These are phyloP conservation scores for Dittrichia graveolens DNA, from an alignment of 129 eudicot genomes.

Conservation along the genomic window DNA sequence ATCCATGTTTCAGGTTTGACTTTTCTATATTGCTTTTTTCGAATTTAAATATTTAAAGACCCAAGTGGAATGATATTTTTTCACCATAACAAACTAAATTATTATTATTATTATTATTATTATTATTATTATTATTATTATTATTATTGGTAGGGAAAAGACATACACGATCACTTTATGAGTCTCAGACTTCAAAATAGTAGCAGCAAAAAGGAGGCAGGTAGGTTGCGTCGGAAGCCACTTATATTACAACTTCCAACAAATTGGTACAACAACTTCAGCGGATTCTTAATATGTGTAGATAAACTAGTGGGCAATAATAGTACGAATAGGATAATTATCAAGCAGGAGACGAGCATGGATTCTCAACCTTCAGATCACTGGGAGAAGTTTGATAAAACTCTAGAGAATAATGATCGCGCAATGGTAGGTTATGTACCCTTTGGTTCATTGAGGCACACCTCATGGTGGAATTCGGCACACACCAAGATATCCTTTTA, in stretches of 20 bases:
- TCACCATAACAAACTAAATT: too few species aligned
- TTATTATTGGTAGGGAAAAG: not conserved
- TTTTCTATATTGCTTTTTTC: not conserved
- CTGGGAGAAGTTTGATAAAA: not conserved
- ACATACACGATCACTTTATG: not conserved
- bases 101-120: too few species aligned
- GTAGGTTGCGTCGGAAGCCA: too few species aligned
- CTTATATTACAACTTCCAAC: not conserved
- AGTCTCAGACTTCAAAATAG: not conserved
- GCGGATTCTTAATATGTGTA: not conserved
- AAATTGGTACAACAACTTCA: not conserved
- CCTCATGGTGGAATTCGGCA: not conserved
- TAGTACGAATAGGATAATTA: not conserved
- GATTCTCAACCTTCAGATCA: not conserved
- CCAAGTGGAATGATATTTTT: too few species aligned
- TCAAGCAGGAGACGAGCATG: not conserved
- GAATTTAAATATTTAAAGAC: not conserved
- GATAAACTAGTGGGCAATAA: not conserved
- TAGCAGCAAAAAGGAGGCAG: not conserved
- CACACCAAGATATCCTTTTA: not conserved
- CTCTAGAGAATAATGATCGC: too few species aligned
- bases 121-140: too few species aligned
- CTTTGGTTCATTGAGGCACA: slow-evolving; percentile 16
- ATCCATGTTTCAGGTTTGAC: slow-evolving; percentile 19
- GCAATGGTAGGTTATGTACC: not conserved